Evolutionary conservation across 208 protist genomes (phyloP).

Genomic region (Crithidia mellificae): DNA sequence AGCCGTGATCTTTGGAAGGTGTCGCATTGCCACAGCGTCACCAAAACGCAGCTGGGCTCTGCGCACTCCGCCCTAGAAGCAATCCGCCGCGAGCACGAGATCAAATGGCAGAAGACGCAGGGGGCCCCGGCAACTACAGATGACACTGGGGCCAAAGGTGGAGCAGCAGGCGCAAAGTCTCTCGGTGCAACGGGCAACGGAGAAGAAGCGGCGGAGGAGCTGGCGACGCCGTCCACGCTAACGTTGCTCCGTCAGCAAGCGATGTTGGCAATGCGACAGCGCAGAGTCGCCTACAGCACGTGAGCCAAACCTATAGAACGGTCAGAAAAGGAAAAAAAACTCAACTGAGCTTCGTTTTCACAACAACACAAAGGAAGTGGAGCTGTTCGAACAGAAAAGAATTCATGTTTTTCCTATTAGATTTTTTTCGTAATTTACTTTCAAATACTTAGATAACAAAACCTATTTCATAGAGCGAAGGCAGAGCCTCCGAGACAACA

Average conservation of each 20-base stretch:
- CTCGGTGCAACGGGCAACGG: background rate
- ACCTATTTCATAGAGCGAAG: too few species aligned
- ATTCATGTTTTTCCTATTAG: too few species aligned
- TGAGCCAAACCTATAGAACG: background rate
- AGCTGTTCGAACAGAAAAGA: too few species aligned
- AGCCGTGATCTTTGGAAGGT: conserved; percentile 17
- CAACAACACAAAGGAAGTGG: too few species aligned
- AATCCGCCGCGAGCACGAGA: conserved; percentile 20
- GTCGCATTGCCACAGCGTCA: background rate
- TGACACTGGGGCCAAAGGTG: too few species aligned
- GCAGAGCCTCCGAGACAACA: too few species aligned
- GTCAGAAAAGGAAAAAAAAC: background rate
- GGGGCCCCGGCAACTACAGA: background rate
- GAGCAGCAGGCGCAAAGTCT: background rate
- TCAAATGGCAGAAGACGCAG: background rate
- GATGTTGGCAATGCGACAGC: conserved; percentile 15
- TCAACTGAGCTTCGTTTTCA: too few species aligned
- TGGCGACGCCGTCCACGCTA: background rate
- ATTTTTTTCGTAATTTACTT: too few species aligned
- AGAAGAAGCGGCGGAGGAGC: background rate
- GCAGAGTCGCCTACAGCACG: conserved; percentile 5
- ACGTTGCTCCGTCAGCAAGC: conserved; percentile 24
- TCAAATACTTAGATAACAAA: too few species aligned
- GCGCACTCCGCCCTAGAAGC: conserved; percentile 15
- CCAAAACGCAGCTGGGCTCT: background rate